Evolutionary conservation across 2,329 filamentous ascomycete species (phyloP).

Genomic region (Leptodontidium sp.): DNA sequence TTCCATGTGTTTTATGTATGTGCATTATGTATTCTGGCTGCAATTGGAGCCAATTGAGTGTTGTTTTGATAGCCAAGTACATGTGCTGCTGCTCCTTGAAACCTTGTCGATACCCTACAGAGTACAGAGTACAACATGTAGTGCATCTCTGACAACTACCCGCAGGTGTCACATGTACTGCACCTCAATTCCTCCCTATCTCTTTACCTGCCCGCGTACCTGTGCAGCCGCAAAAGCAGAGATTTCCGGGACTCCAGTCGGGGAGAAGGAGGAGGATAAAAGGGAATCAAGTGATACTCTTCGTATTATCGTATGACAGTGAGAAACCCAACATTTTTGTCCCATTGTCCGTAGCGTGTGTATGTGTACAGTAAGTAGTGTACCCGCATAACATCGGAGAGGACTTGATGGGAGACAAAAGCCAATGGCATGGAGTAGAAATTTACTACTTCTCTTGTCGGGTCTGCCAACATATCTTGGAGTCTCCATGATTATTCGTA

Average conservation of each 20-base stretch:
- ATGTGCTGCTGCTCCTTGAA: not conserved
- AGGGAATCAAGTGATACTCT: not conserved
- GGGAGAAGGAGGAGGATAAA: slow-evolving; percentile 3
- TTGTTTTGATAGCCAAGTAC: not conserved
- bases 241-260: slow-evolving; percentile 1
- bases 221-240: slow-evolving; percentile 1
- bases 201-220: not conserved
- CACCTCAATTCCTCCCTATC: not conserved
- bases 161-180: slow-evolving; percentile 14
- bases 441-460: not conserved
- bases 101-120: not conserved
- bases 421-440: not conserved
- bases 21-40: not conserved
- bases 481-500: not conserved
- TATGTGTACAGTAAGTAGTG: not conserved
- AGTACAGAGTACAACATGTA: not conserved
- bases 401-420: not conserved
- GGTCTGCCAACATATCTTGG: slow-evolving; percentile 9
- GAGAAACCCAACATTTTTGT: not conserved
- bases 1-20: too few relatives aligned
- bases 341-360: not conserved
- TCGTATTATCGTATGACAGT: slow-evolving; percentile 11
- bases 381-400: slow-evolving; percentile 10
- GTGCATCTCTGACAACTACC: slow-evolving; percentile 12
- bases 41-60: not conserved